Base-by-base conservation (phyloP, 1,284 basidiomycete species). In the Acaromyces ingoldii region DNA sequence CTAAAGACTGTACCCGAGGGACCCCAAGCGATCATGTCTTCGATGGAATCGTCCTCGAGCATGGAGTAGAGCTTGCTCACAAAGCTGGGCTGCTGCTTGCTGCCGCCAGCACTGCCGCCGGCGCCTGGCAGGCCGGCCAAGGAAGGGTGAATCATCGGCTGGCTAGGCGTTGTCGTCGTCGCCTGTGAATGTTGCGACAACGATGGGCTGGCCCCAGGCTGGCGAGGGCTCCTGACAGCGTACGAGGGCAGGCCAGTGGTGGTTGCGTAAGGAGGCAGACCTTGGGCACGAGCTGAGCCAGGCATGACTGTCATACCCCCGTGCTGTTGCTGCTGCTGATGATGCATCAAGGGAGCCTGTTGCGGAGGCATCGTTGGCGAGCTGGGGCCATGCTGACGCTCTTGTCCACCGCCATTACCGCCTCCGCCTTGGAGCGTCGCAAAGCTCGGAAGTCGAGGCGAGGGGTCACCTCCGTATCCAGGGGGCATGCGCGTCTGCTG, bases 1-100 rank as follows among this genome's bases (percentile, higher is more conserved):
- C 58, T 62, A 46, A 71, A 71, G 13, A 61, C 63, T 26, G 62
- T 63, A 7, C 68, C 68, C 3, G 52, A 53, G 2, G 59, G 58
- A 4, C 58, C 64, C 68, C 68, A 71, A 28, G 54, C 52, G 53
- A 69, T 71, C 43, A 71, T 52, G 17, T 68, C 56, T 26, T 53
- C 49, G 31, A 67, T 71, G 7, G 62, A 57, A 1, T 60, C 54
- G 37, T 70, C 67, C 49, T 70, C 66, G n/a, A 70, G 62, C 65
- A 70, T 70, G 29, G 68, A 63, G 46, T 70, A 70, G 34, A 70
- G 56, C 43, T 70, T 70, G 52, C 57, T 60, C 15, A 70, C 65
- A 29, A 70, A 70, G 45, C 58, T 61, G 2, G 63, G 68, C 36
- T 70, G 68, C 51, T 70, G 68, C 48, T 69, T 70, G 7, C 62